Percentiles rank a stretch among this genome's conserved stretches.
Conservation (phyloP, 306 rosid genomes). For the Sesbania bispinosa region DNA sequence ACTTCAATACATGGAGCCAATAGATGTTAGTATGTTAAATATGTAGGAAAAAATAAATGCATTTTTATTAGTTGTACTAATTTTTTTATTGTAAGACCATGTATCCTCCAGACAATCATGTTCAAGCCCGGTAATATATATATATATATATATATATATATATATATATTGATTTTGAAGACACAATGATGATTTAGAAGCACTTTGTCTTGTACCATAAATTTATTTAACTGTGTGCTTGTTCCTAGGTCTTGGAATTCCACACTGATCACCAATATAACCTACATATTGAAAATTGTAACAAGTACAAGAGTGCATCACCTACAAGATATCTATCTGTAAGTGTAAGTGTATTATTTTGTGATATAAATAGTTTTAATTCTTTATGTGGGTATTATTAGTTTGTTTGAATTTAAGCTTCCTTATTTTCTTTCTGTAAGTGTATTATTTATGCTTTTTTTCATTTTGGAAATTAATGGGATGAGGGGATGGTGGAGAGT, state of each 20-base stretch:
- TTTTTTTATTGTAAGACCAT: no score
- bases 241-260: slow-evolving; percentile 40
- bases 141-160: no score
- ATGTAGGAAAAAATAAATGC: slow-evolving; percentile 10
- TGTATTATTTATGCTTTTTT: neutral
- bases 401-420: neutral
- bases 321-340: slow-evolving; percentile 2
- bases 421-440: neutral
- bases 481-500: neutral
- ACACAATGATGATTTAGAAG: slow-evolving; percentile 15
- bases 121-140: no score
- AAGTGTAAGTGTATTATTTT: neutral
- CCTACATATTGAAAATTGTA: slow-evolving; percentile 16
- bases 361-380: neutral
- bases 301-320: slow-evolving; percentile 7
- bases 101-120: no score
- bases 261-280: slow-evolving; percentile 1
- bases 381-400: neutral
- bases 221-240: slow-evolving; percentile 18
- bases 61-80: slow-evolving; percentile 7
- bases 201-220: slow-evolving; percentile 22
- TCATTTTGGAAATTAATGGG: neutral
- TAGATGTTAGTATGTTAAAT: no score
- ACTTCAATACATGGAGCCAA: no score
- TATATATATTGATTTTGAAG: slow-evolving; percentile 11